Conservation (phyloP, 2,329 filamentous ascomycete genomes). For the Hymenoscyphus scutula region DNA sequence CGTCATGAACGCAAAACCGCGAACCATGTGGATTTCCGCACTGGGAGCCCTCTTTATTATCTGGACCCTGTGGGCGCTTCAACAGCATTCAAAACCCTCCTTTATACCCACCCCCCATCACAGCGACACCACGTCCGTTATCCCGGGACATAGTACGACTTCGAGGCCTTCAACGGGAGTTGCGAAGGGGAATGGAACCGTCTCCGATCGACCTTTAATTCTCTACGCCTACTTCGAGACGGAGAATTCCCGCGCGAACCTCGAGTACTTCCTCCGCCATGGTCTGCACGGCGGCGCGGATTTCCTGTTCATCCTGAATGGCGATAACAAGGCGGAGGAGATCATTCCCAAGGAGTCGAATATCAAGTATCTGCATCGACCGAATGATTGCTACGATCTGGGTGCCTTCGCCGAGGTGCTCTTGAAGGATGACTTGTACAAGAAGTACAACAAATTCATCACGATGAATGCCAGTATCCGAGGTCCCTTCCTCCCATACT, state of each 20-base stretch:
- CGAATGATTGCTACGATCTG: slow-evolving; percentile 34
- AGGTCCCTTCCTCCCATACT: slow-evolving; percentile 33
- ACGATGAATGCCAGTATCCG: slow-evolving; percentile 34
- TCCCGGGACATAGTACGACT: background rate
- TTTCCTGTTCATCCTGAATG: slow-evolving; percentile 35
- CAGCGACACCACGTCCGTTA: background rate
- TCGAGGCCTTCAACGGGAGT: background rate
- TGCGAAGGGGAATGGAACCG: background rate
- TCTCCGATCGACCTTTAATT: slow-evolving; percentile 26
- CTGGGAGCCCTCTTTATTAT: background rate
- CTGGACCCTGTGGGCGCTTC: slow-evolving; percentile 6
- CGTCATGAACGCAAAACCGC: slow-evolving; percentile 8
- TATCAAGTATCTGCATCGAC: slow-evolving; percentile 26
- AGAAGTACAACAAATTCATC: slow-evolving; percentile 31
- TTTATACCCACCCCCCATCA: background rate
- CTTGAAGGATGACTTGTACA: slow-evolving; percentile 27
- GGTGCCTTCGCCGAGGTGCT: slow-evolving; percentile 32
- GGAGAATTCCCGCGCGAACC: slow-evolving; percentile 26
- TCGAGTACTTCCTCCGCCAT: slow-evolving; percentile 33
- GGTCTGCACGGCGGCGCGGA: slow-evolving; percentile 32
- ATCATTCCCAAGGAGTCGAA: slow-evolving; percentile 26
- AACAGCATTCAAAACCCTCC: background rate
- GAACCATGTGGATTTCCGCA: slow-evolving; percentile 8
- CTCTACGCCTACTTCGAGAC: slow-evolving; percentile 34
- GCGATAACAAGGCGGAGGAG: slow-evolving; percentile 21